Percentiles rank a stretch among this genome's conserved stretches.
phyloP scores from a whole-genome alignment of 768 basidiomycete species.

The Macrolepiota albuminosa region DNA sequence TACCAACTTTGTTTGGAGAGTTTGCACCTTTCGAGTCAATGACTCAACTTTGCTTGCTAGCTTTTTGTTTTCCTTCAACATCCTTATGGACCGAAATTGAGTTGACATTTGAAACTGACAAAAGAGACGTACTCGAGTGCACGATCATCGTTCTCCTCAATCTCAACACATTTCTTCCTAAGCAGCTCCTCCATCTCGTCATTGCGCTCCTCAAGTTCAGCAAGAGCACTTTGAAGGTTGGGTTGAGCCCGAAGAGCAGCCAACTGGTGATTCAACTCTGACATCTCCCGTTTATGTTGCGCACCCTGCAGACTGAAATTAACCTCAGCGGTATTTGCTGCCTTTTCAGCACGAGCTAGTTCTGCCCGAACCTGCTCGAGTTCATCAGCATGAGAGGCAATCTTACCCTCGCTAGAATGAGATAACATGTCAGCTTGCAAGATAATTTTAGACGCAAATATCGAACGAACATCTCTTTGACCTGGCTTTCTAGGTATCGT shows the following conservation, averaged over 20 bases:
- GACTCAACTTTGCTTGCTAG: slow-evolving; percentile 64
- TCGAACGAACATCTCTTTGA: slow-evolving; percentile 51
- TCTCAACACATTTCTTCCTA: slow-evolving; percentile 64
- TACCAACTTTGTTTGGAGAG: slow-evolving; percentile 61
- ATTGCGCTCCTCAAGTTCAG: slow-evolving; percentile 64
- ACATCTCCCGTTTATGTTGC: slow-evolving; percentile 62
- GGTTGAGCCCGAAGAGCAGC: slow-evolving; percentile 46
- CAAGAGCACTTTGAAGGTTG: slow-evolving; percentile 49
- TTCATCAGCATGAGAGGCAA: slow-evolving; percentile 33
- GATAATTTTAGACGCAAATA: neutral
- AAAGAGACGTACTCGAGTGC: slow-evolving; percentile 61
- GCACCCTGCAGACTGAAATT: slow-evolving; percentile 58
- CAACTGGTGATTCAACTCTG: slow-evolving; percentile 55
- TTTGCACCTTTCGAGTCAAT: slow-evolving; percentile 68
- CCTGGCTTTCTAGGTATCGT: slow-evolving; percentile 59
- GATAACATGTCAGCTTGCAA: slow-evolving; percentile 2
- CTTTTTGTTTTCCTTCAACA: slow-evolving; percentile 79
- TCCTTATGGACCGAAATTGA: slow-evolving; percentile 33
- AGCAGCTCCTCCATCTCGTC: slow-evolving; percentile 74
- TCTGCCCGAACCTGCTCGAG: slow-evolving; percentile 38
- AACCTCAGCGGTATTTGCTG: slow-evolving; percentile 58
- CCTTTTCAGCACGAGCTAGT: slow-evolving; percentile 51
- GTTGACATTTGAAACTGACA: slow-evolving; percentile 5
- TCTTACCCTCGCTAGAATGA: slow-evolving; percentile 41
- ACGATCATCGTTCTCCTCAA: slow-evolving; percentile 81